Evolutionary conservation across 192 early-diverging fungal species (phyloP).

Genomic region (Coemansia sp.): DNA sequence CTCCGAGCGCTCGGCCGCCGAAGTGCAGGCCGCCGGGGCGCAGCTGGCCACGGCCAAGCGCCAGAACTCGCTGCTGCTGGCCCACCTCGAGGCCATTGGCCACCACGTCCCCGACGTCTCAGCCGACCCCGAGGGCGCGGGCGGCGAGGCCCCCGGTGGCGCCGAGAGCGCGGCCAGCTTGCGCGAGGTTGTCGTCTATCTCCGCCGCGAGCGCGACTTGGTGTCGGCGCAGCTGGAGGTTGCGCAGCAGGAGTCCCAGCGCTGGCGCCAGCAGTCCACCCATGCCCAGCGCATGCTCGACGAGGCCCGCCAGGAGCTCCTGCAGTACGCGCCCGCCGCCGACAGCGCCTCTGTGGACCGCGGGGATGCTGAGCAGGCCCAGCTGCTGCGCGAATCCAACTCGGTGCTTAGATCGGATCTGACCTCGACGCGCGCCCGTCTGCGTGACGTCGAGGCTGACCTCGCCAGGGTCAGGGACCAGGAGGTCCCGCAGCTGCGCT

Average conservation of each 20-base stretch:
- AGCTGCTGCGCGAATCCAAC: constrained; percentile 76
- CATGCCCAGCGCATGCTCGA: constrained; percentile 67
- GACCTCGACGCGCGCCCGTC: constrained; percentile 13
- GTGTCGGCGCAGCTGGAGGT: constrained; percentile 65
- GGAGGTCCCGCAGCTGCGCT: constrained; percentile 53
- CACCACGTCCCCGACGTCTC: constrained; percentile 41
- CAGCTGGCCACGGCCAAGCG: constrained; percentile 57
- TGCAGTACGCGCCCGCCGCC: constrained; percentile 25
- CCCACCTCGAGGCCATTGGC: constrained; percentile 66
- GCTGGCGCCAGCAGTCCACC: constrained; percentile 62
- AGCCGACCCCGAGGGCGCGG: constrained; percentile 37
- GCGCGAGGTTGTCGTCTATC: constrained; percentile 63
- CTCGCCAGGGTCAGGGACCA: constrained; percentile 59
- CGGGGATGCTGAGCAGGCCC: constrained; percentile 65
- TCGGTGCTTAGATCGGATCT: constrained; percentile 66
- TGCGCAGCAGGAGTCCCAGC: constrained; percentile 63
- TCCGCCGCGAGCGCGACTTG: constrained; percentile 75
- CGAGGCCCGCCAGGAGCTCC: constrained; percentile 60
- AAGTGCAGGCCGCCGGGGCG: constrained; percentile 48
- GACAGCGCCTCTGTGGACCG: constrained; percentile 51
- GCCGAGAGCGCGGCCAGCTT: constrained; percentile 9
- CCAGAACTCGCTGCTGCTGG: constrained; percentile 73
- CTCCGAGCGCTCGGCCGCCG: constrained; percentile 9
- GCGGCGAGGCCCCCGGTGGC: neutral
- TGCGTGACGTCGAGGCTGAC: constrained; percentile 43